A percentile compares a stretch with the other conserved stretches of the same genome.
Conservation (phyloP, 1,139 yeast genomes). For the Geotrichum restrictum region DNA sequence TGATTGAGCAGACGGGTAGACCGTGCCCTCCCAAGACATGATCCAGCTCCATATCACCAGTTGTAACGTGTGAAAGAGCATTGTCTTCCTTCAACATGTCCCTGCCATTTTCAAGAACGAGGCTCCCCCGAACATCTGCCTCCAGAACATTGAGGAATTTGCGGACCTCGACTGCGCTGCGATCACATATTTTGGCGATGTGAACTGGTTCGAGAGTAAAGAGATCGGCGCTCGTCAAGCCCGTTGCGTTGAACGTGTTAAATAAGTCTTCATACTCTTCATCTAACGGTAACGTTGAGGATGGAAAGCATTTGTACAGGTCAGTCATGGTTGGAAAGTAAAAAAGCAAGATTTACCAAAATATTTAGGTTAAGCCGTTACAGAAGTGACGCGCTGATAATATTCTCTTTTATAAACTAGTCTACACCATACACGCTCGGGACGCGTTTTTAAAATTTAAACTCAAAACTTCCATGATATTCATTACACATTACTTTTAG, state of each 20-base stretch:
- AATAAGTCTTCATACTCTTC: constrained; percentile 34
- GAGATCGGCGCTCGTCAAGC: constrained; percentile 44
- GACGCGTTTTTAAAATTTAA: not conserved
- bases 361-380: not conserved
- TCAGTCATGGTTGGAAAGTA: constrained; percentile 19
- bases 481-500: constrained; percentile 4
- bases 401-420: too few species aligned
- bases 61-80: not conserved
- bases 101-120: constrained; percentile 4
- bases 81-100: not conserved
- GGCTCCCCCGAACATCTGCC: constrained; percentile 12
- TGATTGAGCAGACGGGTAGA: constrained; percentile 57
- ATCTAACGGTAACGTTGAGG: constrained; percentile 13
- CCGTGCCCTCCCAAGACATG: constrained; percentile 43
- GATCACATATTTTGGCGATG: constrained; percentile 45
- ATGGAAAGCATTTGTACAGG: constrained; percentile 15
- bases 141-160: constrained; percentile 39
- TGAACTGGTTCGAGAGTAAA: constrained; percentile 41
- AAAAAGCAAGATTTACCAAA: not conserved
- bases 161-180: constrained; percentile 49
- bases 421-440: too few species aligned
- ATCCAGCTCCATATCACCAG: constrained; percentile 12
- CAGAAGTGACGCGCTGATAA: too few species aligned
- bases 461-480: not conserved
- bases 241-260: constrained; percentile 29